phyloP scores from a whole-genome alignment of 345 rosid species.

The Carallia pectinifolia region DNA sequence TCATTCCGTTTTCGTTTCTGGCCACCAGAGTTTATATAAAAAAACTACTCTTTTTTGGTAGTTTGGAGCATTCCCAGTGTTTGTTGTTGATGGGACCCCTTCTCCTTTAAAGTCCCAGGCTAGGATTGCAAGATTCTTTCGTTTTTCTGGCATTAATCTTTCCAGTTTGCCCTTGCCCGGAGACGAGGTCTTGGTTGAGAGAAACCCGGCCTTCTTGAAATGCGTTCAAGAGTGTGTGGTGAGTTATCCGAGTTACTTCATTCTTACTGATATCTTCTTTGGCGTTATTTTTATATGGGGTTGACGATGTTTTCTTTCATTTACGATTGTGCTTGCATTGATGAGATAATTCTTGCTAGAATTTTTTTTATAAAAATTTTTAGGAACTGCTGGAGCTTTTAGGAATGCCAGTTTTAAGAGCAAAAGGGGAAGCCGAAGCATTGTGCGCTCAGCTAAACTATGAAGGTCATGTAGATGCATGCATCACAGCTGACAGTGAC shows the following conservation, averaged over 20 bases:
- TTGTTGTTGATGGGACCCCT: conserved; percentile 86
- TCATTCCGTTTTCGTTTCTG: background rate
- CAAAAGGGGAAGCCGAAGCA: conserved; percentile 93
- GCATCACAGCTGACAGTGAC: conserved; percentile 92
- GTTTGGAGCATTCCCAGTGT: conserved; percentile 90
- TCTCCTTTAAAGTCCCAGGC: conserved; percentile 77
- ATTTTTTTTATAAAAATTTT: background rate
- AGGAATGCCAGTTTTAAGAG: conserved; percentile 81
- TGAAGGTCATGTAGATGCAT: conserved; percentile 80
- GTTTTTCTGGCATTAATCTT: conserved; percentile 53
- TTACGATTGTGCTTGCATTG: background rate
- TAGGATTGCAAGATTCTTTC: conserved; percentile 58
- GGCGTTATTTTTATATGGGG: background rate
- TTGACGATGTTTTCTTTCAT: background rate
- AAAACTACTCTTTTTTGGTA: conserved; percentile 24
- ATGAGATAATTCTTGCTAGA: background rate
- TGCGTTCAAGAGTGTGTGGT: conserved; percentile 80
- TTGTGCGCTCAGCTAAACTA: conserved; percentile 78
- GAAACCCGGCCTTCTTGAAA: conserved; percentile 56
- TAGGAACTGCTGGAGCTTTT: conserved; percentile 78
- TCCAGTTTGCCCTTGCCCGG: conserved; percentile 35
- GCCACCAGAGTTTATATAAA: background rate
- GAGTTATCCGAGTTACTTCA: conserved; percentile 22
- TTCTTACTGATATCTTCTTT: background rate
- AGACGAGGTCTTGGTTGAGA: conserved; percentile 61